Percentiles rank a stretch among this genome's conserved stretches.
Conservation (phyloP, 306 rosid species). For the Fragaria nilgerrensis region DNA sequence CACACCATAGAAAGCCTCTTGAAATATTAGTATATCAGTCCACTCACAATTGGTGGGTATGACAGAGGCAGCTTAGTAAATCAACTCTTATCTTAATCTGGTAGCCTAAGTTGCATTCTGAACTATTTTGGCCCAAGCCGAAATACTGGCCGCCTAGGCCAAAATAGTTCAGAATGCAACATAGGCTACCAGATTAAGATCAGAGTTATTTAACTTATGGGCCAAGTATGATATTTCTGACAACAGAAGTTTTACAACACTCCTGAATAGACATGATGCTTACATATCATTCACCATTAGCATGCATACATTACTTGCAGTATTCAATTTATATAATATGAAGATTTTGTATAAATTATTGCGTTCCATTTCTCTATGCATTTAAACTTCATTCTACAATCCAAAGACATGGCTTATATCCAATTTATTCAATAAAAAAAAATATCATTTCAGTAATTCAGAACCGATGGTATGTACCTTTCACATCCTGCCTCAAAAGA, state of each 20-base stretch:
- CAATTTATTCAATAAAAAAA: not conserved
- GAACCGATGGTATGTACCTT: conserved; percentile 52
- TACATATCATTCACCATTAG: not conserved
- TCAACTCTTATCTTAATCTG: not conserved
- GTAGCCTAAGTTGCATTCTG: not conserved
- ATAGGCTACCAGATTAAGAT: not conserved
- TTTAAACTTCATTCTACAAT: not conserved
- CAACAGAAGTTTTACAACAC: not conserved
- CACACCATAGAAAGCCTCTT: not conserved
- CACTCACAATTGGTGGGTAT: not conserved
- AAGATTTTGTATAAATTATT: not conserved
- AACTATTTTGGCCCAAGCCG: not conserved
- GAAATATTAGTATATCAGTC: not conserved
- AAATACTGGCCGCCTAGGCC: not conserved
- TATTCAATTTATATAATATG: not conserved
- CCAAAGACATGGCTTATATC: not conserved
- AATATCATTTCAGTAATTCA: not conserved
- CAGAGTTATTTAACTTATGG: not conserved
- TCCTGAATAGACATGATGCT: not conserved
- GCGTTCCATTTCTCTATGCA: not conserved
- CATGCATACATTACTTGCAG: not conserved
- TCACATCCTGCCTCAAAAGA: conserved; percentile 89
- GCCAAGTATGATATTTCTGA: not conserved
- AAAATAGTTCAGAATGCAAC: not conserved
- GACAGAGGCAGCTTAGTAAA: not conserved